Base-by-base conservation (phyloP, 306 rosid species). In the Cyclanthera cordifolia region DNA sequence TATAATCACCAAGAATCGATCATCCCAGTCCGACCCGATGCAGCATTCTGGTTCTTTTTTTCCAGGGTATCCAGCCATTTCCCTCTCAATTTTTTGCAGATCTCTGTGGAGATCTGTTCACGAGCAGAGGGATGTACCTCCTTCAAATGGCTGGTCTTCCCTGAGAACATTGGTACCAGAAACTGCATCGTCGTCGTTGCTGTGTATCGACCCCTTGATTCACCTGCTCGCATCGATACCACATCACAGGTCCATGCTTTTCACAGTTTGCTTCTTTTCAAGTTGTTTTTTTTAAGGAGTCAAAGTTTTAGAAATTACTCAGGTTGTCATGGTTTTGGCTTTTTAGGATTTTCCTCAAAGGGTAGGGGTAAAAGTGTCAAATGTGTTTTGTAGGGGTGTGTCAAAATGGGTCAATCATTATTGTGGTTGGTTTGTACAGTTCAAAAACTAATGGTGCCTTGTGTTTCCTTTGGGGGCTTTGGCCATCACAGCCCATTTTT, bases 1-100 rank as follows among this genome's bases (percentile, higher is more conserved):
- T 85, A 89, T 89, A 86, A 86, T 83, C 57, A 58, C 43, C 48
- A 77, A 82, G 90, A 91, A 85, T 86, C 67, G 91, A 85, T 86
- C 67, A 58, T 59, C 67, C 95, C 87, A 78, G 78, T 83, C 78
- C 76, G 2, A 52, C 74, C 75, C 76, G 6, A 52, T 76, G 79
- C 72, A 39, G 85, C 57, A 34, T 72, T 82, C 21, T 72, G 75
- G 91, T 78, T 81, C 81, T 67, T 78, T 86, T 93, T 88, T 79
- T 85, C 84, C 61, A 89, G 83, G 63, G 67, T 37, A 53, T 46
- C 9, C 80, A 82, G 97, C 76, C 80, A 75, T 83, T 21, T 69
- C 64, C 72, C 32, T 45, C 68, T 41, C 74, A 30, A 51, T 67
- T 75, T 85, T 90, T 89, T 80, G 74, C 99, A 83, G 96, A 88